A percentile compares a stretch with the other conserved stretches of the same genome.
These are phyloP conservation scores for Neurospora tetraspora DNA, from an alignment of 495 filamentous ascomycete species.

Conservation along the genomic window DNA sequence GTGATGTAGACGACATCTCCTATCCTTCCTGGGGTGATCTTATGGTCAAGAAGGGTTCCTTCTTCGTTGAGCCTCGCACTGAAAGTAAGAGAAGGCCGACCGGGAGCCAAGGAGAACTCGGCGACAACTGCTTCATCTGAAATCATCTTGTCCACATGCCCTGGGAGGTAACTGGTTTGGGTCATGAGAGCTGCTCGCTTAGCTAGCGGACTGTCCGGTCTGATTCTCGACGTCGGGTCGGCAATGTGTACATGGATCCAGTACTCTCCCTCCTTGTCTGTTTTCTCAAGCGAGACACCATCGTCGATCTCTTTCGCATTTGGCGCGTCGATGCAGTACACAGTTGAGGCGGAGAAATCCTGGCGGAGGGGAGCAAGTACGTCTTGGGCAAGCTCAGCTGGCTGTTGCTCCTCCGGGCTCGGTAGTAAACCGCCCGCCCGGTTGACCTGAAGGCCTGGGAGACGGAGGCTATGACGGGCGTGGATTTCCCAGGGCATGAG, in stretches of 20 bases:
- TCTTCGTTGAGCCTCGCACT: conserved; percentile 54
- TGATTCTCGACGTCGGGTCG: conserved; percentile 82
- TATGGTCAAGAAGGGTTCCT: conserved; percentile 58
- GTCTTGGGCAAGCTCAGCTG: conserved; percentile 22
- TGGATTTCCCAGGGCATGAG: conserved; percentile 73
- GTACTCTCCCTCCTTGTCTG: conserved; percentile 46
- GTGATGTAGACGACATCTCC: conserved; percentile 68
- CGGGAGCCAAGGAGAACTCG: conserved; percentile 58
- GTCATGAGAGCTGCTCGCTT: conserved; percentile 53
- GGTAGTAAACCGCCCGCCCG: conserved; percentile 28
- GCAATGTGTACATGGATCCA: conserved; percentile 90
- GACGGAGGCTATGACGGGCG: conserved; percentile 47
- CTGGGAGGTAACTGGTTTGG: conserved; percentile 65
- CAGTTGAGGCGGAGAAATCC: conserved; percentile 58
- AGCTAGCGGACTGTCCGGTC: conserved; percentile 44
- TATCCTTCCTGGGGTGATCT: conserved; percentile 61
- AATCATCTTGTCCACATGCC: conserved; percentile 69
- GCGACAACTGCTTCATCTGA: conserved; percentile 42
- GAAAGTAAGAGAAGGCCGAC: conserved; percentile 70
- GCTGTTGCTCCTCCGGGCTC: conserved; percentile 19
- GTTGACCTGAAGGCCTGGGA: conserved; percentile 41
- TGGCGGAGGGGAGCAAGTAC: conserved; percentile 50
- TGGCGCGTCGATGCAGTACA: conserved; percentile 76
- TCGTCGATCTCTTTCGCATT: conserved; percentile 78
- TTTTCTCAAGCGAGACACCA: conserved; percentile 67